A percentile compares a stretch with the other conserved stretches of the same genome.
These are phyloP conservation scores for Globisporangium acanthophoron DNA, from an alignment of 352 stramenopile genomes.

Conservation along the genomic window DNA sequence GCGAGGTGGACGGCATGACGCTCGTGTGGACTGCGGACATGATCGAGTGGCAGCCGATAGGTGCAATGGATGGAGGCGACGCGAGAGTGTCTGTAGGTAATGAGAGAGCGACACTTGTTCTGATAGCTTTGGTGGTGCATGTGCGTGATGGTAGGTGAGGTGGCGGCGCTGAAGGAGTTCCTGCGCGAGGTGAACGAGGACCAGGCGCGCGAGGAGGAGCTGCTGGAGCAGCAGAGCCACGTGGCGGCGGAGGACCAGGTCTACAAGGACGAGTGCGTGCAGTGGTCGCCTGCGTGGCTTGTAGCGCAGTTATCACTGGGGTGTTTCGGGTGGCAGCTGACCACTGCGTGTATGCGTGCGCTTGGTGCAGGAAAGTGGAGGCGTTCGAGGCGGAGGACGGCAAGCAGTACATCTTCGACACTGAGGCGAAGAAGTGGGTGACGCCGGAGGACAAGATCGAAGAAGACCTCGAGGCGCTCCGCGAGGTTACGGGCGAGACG, in stretches of 20 bases:
- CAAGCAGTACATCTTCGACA: conserved; percentile 66
- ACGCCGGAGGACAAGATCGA: conserved; percentile 73
- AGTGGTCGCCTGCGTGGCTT: no score
- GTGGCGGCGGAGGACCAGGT: conserved; percentile 46
- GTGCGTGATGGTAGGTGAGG: conserved; percentile 32
- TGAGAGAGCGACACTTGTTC: neutral
- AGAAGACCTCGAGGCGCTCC: conserved; percentile 56
- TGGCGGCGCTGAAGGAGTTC: conserved; percentile 59
- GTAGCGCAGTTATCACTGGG: neutral
- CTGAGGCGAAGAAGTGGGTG: conserved; percentile 57
- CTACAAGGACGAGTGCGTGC: conserved; percentile 41
- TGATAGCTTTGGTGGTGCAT: no score
- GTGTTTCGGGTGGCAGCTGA: no score
- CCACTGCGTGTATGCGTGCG: neutral
- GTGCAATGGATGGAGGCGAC: conserved; percentile 14
- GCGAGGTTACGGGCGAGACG: conserved; percentile 32
- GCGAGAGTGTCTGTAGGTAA: neutral
- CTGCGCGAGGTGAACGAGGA: conserved; percentile 66
- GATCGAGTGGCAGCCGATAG: conserved; percentile 47
- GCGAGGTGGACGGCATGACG: conserved; percentile 66
- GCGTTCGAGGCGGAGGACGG: conserved; percentile 60
- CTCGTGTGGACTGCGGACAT: conserved; percentile 58
- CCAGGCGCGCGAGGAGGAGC: conserved; percentile 41
- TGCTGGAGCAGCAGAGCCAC: conserved; percentile 33
- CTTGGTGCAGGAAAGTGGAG: conserved; percentile 23